A percentile compares a stretch with the other conserved stretches of the same genome.
phyloP scores from a whole-genome alignment of 169 alveolate species.

The Eimeria zaria region DNA sequence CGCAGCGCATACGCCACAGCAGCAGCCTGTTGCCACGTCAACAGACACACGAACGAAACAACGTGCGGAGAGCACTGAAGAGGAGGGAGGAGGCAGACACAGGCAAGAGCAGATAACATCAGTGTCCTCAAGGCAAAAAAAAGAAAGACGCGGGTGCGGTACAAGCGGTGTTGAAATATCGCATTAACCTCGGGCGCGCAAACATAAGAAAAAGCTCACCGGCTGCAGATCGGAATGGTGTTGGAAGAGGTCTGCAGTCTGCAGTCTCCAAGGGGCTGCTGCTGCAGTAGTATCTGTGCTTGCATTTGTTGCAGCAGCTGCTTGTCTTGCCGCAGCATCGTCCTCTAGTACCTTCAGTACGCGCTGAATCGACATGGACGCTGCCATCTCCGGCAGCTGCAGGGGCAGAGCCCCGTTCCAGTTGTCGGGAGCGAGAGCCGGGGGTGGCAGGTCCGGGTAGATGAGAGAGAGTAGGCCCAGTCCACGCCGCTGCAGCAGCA shows the following conservation, averaged over 20 bases:
- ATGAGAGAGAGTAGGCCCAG: constrained; percentile 39
- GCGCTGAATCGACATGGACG: constrained; percentile 42
- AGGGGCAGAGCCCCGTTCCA: constrained; percentile 42
- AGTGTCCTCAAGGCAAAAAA: not conserved
- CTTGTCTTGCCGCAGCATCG: constrained; percentile 68
- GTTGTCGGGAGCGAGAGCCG: constrained; percentile 43
- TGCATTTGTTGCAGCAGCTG: constrained; percentile 19
- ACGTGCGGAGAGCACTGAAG: too few species aligned
- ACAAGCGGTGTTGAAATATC: not conserved
- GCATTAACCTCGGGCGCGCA: not conserved
- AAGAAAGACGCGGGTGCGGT: not conserved
- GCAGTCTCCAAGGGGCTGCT: constrained; percentile 30
- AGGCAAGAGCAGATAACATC: not conserved
- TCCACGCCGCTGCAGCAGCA: constrained; percentile 60
- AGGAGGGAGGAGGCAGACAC: not conserved
- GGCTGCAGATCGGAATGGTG: constrained; percentile 42
- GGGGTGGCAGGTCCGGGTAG: constrained; percentile 25
- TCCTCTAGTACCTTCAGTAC: constrained; percentile 45
- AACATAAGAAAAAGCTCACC: not conserved
- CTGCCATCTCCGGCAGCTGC: constrained; percentile 66
- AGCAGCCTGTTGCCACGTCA: not conserved
- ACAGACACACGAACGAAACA: not conserved
- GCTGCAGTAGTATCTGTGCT: not conserved
- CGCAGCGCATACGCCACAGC: too few species aligned
- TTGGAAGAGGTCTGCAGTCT: constrained; percentile 47